Base-by-base conservation (phyloP, 352 stramenopile genomes). In the Globisporangium acanthophoron region DNA sequence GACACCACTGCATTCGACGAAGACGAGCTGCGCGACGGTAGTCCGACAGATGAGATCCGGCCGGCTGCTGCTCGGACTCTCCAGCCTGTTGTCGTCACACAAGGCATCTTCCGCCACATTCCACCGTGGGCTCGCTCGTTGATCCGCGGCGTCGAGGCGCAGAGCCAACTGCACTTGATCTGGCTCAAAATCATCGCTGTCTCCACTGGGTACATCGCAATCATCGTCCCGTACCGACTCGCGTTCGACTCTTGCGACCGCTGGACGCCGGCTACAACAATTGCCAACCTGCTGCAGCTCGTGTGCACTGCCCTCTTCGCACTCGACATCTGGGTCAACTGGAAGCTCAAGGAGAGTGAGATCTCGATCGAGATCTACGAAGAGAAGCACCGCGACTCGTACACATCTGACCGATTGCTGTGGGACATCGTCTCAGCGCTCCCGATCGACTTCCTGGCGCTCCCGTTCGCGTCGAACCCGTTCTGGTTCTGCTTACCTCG, bases 261-360 rank as follows among this genome's bases (percentile, higher is more conserved):
- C 8, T 84, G 69, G 68, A 66, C 58, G 7, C 58, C 53, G 0
- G 31, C 74, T 1, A 33, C 56, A 0, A 44, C 48, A 24, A 39
- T 50, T 2, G 29, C 31, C 35, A 73, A 80, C 4, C 16, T 73
- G 0, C 20, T 76, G 21, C 73, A 86, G 24, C 54, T 80, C 2
- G 53, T 67, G n/a, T 72, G 66, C 46, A 70, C 75, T 21, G 5
- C 69, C 3, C 27, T 86, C 31, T 85, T 82, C 31, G 31, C 59
- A 3, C 13, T 80, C 6, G 75, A 86, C 44, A 61, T 86, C 24
- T 85, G 73, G 73, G 58, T 88, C 56, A 83, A 88, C 27, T 78
- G 71, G 64, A 64, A 68, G 29, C 59, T 88, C 6, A 66, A 70
- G 45, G 67, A 82, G 37, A 76, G 62, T 37, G 55, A 69, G 1